Evolutionary conservation across 2,329 filamentous ascomycete species (phyloP).

Genomic region (Fusarium phyllophilum): DNA sequence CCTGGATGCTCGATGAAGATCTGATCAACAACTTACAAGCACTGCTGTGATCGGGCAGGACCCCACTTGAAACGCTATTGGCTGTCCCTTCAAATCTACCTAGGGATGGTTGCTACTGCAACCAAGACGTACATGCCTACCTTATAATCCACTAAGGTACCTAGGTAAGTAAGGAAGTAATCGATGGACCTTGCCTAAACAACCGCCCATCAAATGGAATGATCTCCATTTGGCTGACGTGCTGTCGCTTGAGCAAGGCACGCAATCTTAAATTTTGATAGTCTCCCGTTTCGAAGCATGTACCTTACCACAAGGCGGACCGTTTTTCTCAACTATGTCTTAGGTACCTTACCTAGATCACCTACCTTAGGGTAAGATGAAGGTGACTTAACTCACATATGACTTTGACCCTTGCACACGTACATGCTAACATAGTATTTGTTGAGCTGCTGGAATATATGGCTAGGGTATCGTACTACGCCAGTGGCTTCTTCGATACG

Average conservation of each 20-base stretch:
- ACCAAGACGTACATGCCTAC: neutral
- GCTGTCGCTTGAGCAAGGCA: neutral
- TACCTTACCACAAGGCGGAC: neutral
- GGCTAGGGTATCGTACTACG: neutral
- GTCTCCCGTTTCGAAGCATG: neutral
- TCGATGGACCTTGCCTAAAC: neutral
- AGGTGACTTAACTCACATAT: neutral
- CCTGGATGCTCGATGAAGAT: neutral
- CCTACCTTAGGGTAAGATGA: neutral
- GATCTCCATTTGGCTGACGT: neutral
- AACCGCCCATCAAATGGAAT: neutral
- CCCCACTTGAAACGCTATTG: constrained; percentile 9
- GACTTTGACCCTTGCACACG: neutral
- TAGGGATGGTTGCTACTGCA: constrained; percentile 17
- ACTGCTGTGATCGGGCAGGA: constrained; percentile 12
- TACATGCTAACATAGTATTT: neutral
- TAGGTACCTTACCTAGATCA: neutral
- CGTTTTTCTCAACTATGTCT: neutral
- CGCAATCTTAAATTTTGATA: neutral
- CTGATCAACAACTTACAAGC: neutral
- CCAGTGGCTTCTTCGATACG: neutral
- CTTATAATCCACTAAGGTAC: neutral
- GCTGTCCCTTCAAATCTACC: neutral
- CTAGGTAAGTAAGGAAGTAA: neutral
- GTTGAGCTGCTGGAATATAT: neutral